A percentile compares a stretch with the other conserved stretches of the same genome.
phyloP scores from a whole-genome alignment of 768 basidiomycete genomes.

The Termitomyces sp. region DNA sequence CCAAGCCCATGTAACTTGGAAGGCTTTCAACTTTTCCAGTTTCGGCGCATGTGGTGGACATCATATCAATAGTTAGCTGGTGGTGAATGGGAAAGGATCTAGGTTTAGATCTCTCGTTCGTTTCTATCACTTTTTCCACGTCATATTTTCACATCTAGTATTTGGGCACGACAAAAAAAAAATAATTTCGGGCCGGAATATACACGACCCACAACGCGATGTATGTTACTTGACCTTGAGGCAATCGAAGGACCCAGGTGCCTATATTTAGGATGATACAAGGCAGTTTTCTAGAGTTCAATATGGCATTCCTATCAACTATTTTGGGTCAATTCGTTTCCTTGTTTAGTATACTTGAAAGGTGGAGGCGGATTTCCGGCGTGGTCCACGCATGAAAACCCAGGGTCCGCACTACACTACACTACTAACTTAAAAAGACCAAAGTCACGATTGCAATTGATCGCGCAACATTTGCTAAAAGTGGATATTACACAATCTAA shows the following conservation, averaged over 20 bases:
- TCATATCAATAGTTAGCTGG: background rate
- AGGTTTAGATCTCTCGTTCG: constrained; percentile 2
- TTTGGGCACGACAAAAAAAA: background rate
- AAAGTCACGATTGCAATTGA: too few species aligned
- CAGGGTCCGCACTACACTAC: too few species aligned
- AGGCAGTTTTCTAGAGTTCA: too few species aligned
- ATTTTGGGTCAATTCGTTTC: too few species aligned
- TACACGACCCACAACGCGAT: background rate
- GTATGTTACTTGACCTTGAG: background rate
- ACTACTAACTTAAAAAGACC: too few species aligned
- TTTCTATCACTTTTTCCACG: constrained; percentile 2
- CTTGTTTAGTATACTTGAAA: too few species aligned
- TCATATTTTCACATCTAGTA: background rate
- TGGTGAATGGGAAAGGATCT: background rate
- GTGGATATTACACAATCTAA: too few species aligned
- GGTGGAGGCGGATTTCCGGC: too few species aligned
- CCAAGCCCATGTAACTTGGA: constrained; percentile 69
- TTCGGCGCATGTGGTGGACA: background rate
- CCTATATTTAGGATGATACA: background rate
- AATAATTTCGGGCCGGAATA: too few species aligned
- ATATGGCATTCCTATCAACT: too few species aligned
- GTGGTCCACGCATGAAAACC: too few species aligned
- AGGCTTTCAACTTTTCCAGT: background rate
- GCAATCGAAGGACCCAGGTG: background rate
- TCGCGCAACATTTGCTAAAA: too few species aligned